phyloP scores from a whole-genome alignment of 805 yeast genomes.

The Ogataea nitratoaversa region DNA sequence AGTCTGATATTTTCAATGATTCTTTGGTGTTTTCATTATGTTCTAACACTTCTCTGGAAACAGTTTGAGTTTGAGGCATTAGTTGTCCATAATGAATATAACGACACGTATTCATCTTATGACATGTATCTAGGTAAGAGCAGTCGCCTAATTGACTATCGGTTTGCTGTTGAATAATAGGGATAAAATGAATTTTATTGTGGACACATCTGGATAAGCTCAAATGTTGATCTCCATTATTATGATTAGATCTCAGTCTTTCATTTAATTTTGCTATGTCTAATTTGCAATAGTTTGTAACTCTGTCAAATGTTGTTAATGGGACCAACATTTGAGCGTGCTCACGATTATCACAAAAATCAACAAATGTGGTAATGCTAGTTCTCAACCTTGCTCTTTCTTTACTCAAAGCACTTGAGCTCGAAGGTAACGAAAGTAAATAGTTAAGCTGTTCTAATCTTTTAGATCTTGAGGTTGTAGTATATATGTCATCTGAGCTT shows the following conservation, averaged over 20 bases:
- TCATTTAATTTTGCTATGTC: conserved; percentile 24
- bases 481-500: conserved; percentile 23
- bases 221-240: conserved; percentile 4
- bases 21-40: conserved; percentile 21
- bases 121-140: conserved; percentile 91
- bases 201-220: conserved; percentile 30
- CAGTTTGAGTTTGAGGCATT: conserved; percentile 32
- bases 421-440: conserved; percentile 27
- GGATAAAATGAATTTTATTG: conserved; percentile 48
- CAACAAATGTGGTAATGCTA: conserved; percentile 39
- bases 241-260: conserved; percentile 6
- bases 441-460: conserved; percentile 24
- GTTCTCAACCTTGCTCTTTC: conserved; percentile 39
- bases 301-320: conserved; percentile 22
- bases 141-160: conserved; percentile 81
- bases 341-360: conserved; percentile 42
- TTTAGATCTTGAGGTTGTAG: conserved; percentile 24
- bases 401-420: conserved; percentile 37
- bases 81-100: conserved; percentile 71
- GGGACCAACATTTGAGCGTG: conserved; percentile 29
- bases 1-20: conserved; percentile 32
- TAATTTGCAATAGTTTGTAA: conserved; percentile 26
- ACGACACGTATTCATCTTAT: conserved; percentile 73
- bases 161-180: conserved; percentile 54
- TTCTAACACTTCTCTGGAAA: conserved; percentile 8